Base-by-base conservation (phyloP, 768 basidiomycete species). In the Amanita pallidorosea region DNA sequence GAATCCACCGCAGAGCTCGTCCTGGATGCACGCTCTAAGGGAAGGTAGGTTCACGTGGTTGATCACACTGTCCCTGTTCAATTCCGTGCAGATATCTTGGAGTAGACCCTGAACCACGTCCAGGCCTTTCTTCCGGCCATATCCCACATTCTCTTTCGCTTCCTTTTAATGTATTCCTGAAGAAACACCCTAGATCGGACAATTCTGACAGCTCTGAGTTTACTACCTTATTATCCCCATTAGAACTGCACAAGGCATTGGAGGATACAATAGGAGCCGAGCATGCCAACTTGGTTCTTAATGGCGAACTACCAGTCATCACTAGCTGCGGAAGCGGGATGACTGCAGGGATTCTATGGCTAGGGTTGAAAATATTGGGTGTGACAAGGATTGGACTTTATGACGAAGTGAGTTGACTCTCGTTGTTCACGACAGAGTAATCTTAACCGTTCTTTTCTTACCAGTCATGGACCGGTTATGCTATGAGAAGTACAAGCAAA, bases 401-500 rank as follows among this genome's bases (percentile, higher is more conserved):
- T 61, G 96, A 99, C 57, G 96, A 99, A 80, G 93, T 95, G 61
- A 46, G 80, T 45, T 45, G 22, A 27, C 54, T 55, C 13, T 45
- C 50, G 52, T 37, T 53, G 45, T 51, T 29, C 42, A 41, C 43
- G 43, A 54, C 50, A 51, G 37, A 20, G 54, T 36, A 49, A 48
- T 53, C 18, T 31, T 51, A n/a, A 23, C 2, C 5, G 29, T 13
- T n/a, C 27, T 33, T 35, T n/a, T 48, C 5, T 33, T 13, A 33
- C 33, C 13, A 95, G 93, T 91, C 89, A 25, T 98, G 95, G 95
- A 88, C 88, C 2, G 95, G 95, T 3, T 98, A 96, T 63, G 91
- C 92, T 2, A 70, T 75, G 64, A 74, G 92, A 51, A 59, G 76
- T 12, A 73, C 83, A 47, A 94, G 91, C 65, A 76, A 67, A 54